phyloP scores from a whole-genome alignment of 1,139 yeast genomes.

The Ashbya aceris region DNA sequence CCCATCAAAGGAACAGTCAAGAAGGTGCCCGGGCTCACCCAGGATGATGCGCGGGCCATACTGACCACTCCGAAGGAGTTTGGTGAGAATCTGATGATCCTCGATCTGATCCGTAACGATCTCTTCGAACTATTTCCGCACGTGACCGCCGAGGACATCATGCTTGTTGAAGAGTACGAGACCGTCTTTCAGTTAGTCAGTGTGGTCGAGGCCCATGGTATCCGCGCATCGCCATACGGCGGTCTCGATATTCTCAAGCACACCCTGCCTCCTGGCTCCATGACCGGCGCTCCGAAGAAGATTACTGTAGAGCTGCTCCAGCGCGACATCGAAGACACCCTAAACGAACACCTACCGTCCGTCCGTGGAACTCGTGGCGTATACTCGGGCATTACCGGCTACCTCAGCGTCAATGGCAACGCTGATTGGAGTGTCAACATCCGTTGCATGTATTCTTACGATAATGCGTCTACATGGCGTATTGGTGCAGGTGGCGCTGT shows the following conservation, averaged over 20 bases:
- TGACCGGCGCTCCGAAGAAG: conserved; percentile 99
- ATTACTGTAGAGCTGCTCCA: conserved; percentile 80
- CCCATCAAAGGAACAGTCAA: conserved; percentile 95
- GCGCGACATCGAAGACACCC: conserved; percentile 26
- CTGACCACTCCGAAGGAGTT: conserved; percentile 83
- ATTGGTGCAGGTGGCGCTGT: conserved; percentile 99
- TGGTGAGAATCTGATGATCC: conserved; percentile 96
- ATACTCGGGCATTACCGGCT: conserved; percentile 93
- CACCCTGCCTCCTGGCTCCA: conserved; percentile 94
- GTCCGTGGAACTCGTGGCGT: conserved; percentile 56
- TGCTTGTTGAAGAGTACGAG: conserved; percentile 87
- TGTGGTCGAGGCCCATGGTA: conserved; percentile 62
- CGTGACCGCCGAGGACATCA: conserved; percentile 67
- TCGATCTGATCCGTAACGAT: conserved; percentile 90
- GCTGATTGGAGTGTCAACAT: conserved; percentile 97
- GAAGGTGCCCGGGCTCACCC: conserved; percentile 45
- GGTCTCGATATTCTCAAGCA: conserved; percentile 75
- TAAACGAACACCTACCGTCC: conserved; percentile 33
- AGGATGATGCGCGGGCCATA: conserved; percentile 51
- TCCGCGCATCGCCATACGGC: conserved; percentile 32
- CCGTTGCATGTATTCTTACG: conserved; percentile 68
- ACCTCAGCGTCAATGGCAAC: conserved; percentile 81
- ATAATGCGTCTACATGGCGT: conserved; percentile 46
- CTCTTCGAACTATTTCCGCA: conserved; percentile 57
- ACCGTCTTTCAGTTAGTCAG: conserved; percentile 90